Percentiles rank a stretch among this genome's conserved stretches.
Conservation (phyloP, 129 eudicot species). For the Escallonia herrerae region DNA sequence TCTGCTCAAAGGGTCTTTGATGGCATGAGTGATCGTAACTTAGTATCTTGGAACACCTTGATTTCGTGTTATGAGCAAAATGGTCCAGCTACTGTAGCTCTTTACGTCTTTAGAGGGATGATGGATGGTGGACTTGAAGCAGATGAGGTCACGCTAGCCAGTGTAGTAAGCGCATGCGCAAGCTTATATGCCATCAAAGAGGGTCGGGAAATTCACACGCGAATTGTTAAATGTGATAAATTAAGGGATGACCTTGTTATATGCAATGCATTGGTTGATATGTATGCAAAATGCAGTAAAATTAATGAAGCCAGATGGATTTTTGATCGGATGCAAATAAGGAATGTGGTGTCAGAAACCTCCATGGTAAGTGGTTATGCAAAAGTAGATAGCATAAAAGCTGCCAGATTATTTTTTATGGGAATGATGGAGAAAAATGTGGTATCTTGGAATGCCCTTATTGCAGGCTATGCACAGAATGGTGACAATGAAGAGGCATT, state of each 20-base stretch:
- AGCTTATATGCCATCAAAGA: conserved; percentile 19
- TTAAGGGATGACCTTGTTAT: conserved; percentile 33
- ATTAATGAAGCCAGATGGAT: conserved; percentile 34
- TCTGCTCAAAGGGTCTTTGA: conserved; percentile 30
- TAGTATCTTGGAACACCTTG: conserved; percentile 39
- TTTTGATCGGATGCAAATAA: conserved; percentile 31
- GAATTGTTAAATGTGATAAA: conserved; percentile 24
- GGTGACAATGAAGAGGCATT: conserved; percentile 30
- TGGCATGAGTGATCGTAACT: conserved; percentile 20
- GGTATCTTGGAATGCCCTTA: conserved; percentile 33
- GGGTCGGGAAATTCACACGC: conserved; percentile 27
- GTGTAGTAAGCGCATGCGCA: conserved; percentile 34
- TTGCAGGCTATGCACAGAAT: conserved; percentile 32
- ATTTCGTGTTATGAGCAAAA: conserved; percentile 36
- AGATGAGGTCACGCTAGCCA: conserved; percentile 33
- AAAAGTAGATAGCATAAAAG: conserved; percentile 21
- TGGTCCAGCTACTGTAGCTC: conserved; percentile 32
- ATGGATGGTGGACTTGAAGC: conserved; percentile 21
- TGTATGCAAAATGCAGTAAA: conserved; percentile 29
- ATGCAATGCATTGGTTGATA: conserved; percentile 31
- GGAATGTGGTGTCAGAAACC: conserved; percentile 24
- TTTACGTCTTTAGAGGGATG: conserved; percentile 20
- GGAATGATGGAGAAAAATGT: conserved; percentile 29
- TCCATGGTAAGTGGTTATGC: conserved; percentile 31
- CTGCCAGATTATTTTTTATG: conserved; percentile 21